These are phyloP conservation scores for Linaria vulgaris DNA, from an alignment of 257 asterid genomes.

Conservation along the genomic window DNA sequence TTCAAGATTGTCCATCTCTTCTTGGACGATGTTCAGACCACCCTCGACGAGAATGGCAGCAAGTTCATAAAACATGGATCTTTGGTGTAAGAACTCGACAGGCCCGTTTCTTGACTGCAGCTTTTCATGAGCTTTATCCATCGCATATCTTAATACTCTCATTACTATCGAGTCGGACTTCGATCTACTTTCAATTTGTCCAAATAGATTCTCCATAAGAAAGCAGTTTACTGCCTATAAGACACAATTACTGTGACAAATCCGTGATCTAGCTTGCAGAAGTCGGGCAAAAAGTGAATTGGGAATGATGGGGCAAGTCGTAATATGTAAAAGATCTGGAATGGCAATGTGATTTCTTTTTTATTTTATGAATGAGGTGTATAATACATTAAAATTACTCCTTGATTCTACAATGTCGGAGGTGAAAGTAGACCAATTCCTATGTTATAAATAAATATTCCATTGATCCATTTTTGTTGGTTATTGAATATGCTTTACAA, in stretches of 20 bases:
- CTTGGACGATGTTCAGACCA: constrained; percentile 52
- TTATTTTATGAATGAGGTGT: no score
- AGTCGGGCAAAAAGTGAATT: not conserved
- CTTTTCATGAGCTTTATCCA: constrained; percentile 77
- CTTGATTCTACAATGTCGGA: constrained; percentile 22
- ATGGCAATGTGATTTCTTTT: no score
- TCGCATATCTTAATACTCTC: constrained; percentile 68
- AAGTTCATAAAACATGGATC: constrained; percentile 65
- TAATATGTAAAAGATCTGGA: no score
- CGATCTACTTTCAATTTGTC: constrained; percentile 55
- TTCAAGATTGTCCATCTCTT: constrained; percentile 52
- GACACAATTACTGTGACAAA: not conserved
- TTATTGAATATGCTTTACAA: not conserved
- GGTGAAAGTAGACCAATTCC: constrained; percentile 29
- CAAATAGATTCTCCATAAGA: constrained; percentile 59
- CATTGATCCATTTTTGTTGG: constrained; percentile 26
- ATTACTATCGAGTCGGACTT: constrained; percentile 60
- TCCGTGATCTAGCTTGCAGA: not conserved
- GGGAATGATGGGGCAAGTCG: not conserved
- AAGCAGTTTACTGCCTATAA: constrained; percentile 6
- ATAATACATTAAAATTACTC: no score
- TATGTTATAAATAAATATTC: constrained; percentile 27
- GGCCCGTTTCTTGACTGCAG: constrained; percentile 64
- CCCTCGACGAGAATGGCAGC: constrained; percentile 69
- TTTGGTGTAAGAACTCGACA: constrained; percentile 60